Conservation (phyloP, 768 basidiomycete genomes). For the Trametes elegans region DNA sequence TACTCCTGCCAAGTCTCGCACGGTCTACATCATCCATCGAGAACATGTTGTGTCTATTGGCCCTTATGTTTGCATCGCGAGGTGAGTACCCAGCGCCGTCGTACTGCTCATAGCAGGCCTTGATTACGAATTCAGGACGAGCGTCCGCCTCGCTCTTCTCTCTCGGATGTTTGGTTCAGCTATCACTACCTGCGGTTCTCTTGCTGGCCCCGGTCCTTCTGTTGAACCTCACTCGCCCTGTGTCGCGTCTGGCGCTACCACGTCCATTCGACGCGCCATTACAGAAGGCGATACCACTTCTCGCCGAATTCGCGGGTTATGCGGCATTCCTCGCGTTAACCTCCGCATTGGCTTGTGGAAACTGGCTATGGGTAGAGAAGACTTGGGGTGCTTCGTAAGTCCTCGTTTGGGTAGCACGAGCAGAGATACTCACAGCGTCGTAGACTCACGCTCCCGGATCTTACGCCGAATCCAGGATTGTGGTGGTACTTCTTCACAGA, state of each 20-base stretch:
- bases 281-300: conserved; percentile 31
- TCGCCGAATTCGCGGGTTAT: conserved; percentile 53
- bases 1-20: conserved; percentile 75
- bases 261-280: conserved; percentile 26
- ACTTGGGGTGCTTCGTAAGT: conserved; percentile 87
- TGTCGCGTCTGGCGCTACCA: conserved; percentile 70
- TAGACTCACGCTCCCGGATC: conserved; percentile 80
- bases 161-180: conserved; percentile 69
- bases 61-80: conserved; percentile 68
- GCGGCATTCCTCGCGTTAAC: conserved; percentile 44
- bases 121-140: conserved; percentile 51
- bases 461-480: conserved; percentile 91
- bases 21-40: conserved; percentile 83
- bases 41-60: conserved; percentile 64
- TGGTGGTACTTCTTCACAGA: conserved; percentile 99
- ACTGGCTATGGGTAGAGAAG: conserved; percentile 65
- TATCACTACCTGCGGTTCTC: conserved; percentile 69
- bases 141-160: conserved; percentile 55
- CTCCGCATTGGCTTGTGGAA: conserved; percentile 57
- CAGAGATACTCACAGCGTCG: not conserved
- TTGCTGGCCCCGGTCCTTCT: conserved; percentile 69
- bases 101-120: not conserved
- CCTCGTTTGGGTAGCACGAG: not conserved
- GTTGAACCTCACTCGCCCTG: conserved; percentile 56
- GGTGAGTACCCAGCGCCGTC: conserved; percentile 39